Evolutionary conservation across 2,329 filamentous ascomycete species (phyloP).

Genomic region (Chaetomium sp.): DNA sequence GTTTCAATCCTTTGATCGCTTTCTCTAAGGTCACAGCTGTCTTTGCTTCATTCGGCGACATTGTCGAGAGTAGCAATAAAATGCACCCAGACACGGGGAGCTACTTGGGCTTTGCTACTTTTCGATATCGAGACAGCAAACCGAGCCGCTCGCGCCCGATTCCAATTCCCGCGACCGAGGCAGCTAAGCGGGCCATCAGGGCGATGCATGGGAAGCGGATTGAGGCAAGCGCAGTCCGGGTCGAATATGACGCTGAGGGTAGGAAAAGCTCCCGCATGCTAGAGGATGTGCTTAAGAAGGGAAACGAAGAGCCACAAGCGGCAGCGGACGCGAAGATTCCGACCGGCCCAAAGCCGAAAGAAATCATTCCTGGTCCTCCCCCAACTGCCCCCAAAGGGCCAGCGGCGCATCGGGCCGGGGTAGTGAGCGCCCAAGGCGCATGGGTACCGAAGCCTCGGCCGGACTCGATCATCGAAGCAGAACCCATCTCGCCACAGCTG

Average conservation of each 20-base stretch:
- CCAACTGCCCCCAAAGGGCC: slow-evolving; percentile 85
- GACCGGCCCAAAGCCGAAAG: slow-evolving; percentile 32
- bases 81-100: slow-evolving; percentile 92
- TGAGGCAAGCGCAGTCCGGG: slow-evolving; percentile 68
- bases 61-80: slow-evolving; percentile 86
- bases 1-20: slow-evolving; percentile 85
- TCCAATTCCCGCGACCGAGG: slow-evolving; percentile 64
- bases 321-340: slow-evolving; percentile 25
- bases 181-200: slow-evolving; percentile 73
- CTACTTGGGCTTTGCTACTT: slow-evolving; percentile 87
- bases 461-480: slow-evolving; percentile 55
- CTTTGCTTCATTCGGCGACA: slow-evolving; percentile 78
- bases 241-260: slow-evolving; percentile 86
- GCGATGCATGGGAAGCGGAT: slow-evolving; percentile 74
- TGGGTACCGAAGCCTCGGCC: slow-evolving; percentile 42
- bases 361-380: slow-evolving; percentile 57
- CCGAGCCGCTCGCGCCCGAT: slow-evolving; percentile 43
- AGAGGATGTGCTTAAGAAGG: slow-evolving; percentile 63
- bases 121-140: slow-evolving; percentile 75
- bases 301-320: slow-evolving; percentile 52
- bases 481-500: slow-evolving; percentile 61
- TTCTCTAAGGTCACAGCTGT: slow-evolving; percentile 70
- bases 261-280: slow-evolving; percentile 73
- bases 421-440: slow-evolving; percentile 24
- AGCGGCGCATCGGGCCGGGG: slow-evolving; percentile 47